Base-by-base conservation (phyloP, 495 filamentous ascomycete genomes). In the Neurospora pannonica region DNA sequence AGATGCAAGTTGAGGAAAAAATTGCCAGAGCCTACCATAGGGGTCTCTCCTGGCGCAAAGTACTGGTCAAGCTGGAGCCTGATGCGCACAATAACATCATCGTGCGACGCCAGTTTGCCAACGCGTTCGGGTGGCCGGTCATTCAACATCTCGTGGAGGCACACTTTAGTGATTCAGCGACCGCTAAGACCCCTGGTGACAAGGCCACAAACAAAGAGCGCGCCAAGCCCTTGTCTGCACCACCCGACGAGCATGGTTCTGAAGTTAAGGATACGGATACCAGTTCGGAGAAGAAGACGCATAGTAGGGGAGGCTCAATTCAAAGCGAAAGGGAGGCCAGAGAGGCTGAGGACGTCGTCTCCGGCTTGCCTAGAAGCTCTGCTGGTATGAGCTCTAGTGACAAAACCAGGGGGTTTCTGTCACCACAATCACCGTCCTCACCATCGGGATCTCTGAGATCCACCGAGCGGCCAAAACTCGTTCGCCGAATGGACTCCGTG, bases 71-170 rank as follows among this genome's bases (percentile, higher is more conserved):
- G 60, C 87, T 99, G 10, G 96, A 99, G 80, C 96, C 96, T 1
- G 96, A 99, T 85, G 96, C 96, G 3, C 96, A 99, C 82, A 99
- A 99, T 82, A 99, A 99, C 80, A 95, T 99, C 73, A 92, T 97
- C 74, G 96, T 99, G 24, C 91, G 96, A 36, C 90, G 96, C 38
- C 95, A 93, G 89, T 98, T 99, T 77, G 92, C 94, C 73, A 99
- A 99, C 80, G 96, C 96, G 0, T 97, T 97, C 78, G 96, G 96
- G 4, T 99, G 96, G 96, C 95, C 95, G 0, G 96, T 99, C 6
- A 86, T 98, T 69, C 92, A 97, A 79, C 96, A 99, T 80, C 83
- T 98, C 3, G 93, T 95, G 62, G 94, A 98, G 78, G 94, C 93
- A 0, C 96, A 99, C 78, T 99, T 99, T 78, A 90, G 89, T 60